A percentile compares a stretch with the other conserved stretches of the same genome.
Conservation (phyloP, 108 stramenopile species). For the Nitzschia inconspicua region DNA sequence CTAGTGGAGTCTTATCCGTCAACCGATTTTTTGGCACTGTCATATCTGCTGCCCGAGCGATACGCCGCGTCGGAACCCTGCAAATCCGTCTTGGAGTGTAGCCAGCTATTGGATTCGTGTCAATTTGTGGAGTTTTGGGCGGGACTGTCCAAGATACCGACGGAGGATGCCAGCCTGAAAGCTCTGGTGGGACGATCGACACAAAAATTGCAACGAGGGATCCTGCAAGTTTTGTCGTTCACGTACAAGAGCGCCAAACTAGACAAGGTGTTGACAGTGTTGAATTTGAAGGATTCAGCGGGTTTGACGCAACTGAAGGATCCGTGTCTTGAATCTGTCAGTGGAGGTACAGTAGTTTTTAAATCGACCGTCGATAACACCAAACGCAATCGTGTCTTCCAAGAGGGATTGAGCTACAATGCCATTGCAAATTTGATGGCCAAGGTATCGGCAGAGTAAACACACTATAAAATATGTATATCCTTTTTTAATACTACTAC, state of each 20-base stretch:
- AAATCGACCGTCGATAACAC: slow-evolving; percentile 65
- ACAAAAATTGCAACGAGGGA: slow-evolving; percentile 40
- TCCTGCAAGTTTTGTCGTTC: slow-evolving; percentile 57
- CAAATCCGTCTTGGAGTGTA: slow-evolving; percentile 55
- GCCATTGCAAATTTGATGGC: slow-evolving; percentile 46
- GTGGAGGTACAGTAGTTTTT: slow-evolving; percentile 54
- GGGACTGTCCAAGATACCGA: slow-evolving; percentile 41
- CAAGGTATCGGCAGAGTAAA: slow-evolving; percentile 33
- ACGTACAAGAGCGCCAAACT: slow-evolving; percentile 66
- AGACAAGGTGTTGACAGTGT: slow-evolving; percentile 38
- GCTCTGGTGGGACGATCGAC: slow-evolving; percentile 38
- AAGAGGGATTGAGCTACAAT: slow-evolving; percentile 44
- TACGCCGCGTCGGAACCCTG: slow-evolving; percentile 57
- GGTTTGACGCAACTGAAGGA: slow-evolving; percentile 32
- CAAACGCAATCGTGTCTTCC: slow-evolving; percentile 63
- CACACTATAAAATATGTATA: background rate
- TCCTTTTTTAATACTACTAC: too few relatives aligned
- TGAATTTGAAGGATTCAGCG: slow-evolving; percentile 49
- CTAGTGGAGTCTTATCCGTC: slow-evolving; percentile 62
- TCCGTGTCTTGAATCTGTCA: slow-evolving; percentile 27
- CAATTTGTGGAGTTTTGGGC: slow-evolving; percentile 78
- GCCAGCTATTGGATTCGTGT: slow-evolving; percentile 63
- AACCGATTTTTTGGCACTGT: slow-evolving; percentile 65
- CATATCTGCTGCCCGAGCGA: slow-evolving; percentile 67
- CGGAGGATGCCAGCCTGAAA: slow-evolving; percentile 37